A percentile compares a stretch with the other conserved stretches of the same genome.
Evolutionary conservation across 176 grass and related monocot species (phyloP).

Genomic region (Carex littledalei): DNA sequence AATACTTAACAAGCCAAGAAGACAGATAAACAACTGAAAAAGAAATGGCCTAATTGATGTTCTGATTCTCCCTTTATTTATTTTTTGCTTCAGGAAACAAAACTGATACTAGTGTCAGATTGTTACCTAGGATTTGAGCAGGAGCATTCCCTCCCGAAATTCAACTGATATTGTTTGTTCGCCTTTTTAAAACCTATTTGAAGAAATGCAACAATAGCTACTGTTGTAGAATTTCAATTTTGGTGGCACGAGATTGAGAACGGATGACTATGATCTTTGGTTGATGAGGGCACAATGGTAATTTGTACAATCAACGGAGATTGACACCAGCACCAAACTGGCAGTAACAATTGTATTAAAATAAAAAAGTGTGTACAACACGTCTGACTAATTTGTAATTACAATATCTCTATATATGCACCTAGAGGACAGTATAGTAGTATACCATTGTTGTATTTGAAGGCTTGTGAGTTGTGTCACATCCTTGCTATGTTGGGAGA

Average conservation of each 20-base stretch:
- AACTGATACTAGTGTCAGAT: constrained; percentile 80
- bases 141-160: constrained; percentile 42
- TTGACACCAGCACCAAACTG: background rate
- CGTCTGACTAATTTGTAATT: too few species aligned
- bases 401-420: too few species aligned
- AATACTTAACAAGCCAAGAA: background rate
- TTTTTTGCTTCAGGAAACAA: constrained; percentile 61
- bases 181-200: background rate
- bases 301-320: background rate
- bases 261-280: background rate
- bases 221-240: background rate
- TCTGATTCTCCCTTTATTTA: constrained; percentile 20
- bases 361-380: too few species aligned
- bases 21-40: background rate
- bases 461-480: too few species aligned
- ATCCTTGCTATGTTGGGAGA: too few species aligned
- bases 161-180: constrained; percentile 14
- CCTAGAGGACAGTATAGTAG: too few species aligned
- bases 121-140: constrained; percentile 83
- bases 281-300: background rate
- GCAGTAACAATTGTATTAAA: background rate
- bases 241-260: background rate
- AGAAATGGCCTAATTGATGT: background rate
- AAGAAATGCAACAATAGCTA: background rate
- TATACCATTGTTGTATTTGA: too few species aligned